Conservation (phyloP, 768 basidiomycete genomes). For the Psilocybe cubensis region DNA sequence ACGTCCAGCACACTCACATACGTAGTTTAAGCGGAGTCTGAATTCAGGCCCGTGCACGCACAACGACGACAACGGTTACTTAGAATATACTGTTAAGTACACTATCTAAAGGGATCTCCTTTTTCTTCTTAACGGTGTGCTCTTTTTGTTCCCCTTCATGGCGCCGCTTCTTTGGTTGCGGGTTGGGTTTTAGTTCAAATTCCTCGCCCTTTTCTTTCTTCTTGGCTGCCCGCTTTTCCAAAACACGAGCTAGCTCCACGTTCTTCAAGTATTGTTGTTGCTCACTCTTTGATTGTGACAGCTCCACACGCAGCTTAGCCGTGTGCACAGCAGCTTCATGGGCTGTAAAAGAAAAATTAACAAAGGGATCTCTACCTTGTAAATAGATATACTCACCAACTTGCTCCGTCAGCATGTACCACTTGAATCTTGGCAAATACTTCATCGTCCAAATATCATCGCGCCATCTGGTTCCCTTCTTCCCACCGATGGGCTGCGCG, state of each 20-base stretch:
- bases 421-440: slow-evolving; percentile 96
- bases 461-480: slow-evolving; percentile 87
- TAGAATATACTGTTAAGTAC: slow-evolving; percentile 60
- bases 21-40: slow-evolving; percentile 47
- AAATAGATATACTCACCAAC: slow-evolving; percentile 68
- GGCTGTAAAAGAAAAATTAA: slow-evolving; percentile 48
- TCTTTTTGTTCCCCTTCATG: slow-evolving; percentile 18
- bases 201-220: slow-evolving; percentile 62
- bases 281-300: slow-evolving; percentile 85
- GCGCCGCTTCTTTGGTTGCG: slow-evolving; percentile 33
- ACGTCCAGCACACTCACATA: slow-evolving; percentile 21
- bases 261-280: slow-evolving; percentile 93
- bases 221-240: slow-evolving; percentile 79
- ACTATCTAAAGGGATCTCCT: slow-evolving; percentile 34
- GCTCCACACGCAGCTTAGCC: slow-evolving; percentile 88
- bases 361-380: not conserved
- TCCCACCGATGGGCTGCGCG: slow-evolving; percentile 93
- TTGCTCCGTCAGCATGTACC: slow-evolving; percentile 99
- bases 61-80: slow-evolving; percentile 1
- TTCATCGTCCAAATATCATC: slow-evolving; percentile 99
- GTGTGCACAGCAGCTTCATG: slow-evolving; percentile 90
- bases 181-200: slow-evolving; percentile 41
- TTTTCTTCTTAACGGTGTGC: slow-evolving; percentile 33
- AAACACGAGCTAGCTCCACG: slow-evolving; percentile 87
- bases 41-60: slow-evolving; percentile 39